Evolutionary conservation across 176 grass and related monocot species (phyloP).

Genomic region (Carex kokanica): DNA sequence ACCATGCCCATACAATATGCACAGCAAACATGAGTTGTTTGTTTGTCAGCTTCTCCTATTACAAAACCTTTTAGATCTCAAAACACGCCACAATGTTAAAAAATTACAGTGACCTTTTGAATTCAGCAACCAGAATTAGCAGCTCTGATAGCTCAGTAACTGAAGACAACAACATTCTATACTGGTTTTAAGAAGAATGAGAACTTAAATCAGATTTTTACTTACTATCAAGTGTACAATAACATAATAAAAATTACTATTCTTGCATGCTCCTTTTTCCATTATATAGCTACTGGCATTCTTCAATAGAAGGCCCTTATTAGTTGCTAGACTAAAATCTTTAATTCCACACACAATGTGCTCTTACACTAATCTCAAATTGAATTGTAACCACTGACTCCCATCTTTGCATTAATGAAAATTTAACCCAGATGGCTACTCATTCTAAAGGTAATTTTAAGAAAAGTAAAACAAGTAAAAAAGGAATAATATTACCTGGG

Average conservation of each 20-base stretch:
- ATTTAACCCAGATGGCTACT: background rate
- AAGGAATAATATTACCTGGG: conserved; percentile 49
- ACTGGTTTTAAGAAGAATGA: background rate
- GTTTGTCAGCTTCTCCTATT: background rate
- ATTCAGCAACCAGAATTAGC: background rate
- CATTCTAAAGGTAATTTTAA: background rate
- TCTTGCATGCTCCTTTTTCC: background rate
- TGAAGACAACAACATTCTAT: background rate
- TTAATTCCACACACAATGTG: background rate
- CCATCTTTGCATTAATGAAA: background rate
- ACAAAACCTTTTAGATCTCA: background rate
- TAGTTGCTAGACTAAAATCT: background rate
- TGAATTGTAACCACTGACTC: background rate
- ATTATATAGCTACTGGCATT: background rate
- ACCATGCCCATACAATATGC: background rate
- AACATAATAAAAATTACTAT: background rate
- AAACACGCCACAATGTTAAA: background rate
- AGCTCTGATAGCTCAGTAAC: background rate
- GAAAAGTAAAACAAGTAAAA: background rate
- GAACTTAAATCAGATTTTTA: conserved; percentile 1
- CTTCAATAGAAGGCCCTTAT: background rate
- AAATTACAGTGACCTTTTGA: background rate
- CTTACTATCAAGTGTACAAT: background rate
- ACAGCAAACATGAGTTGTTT: background rate
- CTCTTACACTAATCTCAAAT: background rate